Evolutionary conservation across 140 eudicot genomes (phyloP).

Genomic region (Anethum foeniculum): DNA sequence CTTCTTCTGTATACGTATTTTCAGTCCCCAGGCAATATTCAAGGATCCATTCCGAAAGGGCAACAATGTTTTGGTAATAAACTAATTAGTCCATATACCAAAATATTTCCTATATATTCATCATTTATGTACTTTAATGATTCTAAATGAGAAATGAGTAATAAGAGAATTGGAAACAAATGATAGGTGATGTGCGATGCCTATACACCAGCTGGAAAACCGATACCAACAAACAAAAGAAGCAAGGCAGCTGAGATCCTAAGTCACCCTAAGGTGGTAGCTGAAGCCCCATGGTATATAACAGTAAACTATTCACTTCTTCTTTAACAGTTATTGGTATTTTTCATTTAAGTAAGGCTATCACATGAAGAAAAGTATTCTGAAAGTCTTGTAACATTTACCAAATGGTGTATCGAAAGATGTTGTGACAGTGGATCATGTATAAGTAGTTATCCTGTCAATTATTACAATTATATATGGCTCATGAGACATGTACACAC

Average conservation of each 20-base stretch:
- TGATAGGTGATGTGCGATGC: slow-evolving; percentile 11
- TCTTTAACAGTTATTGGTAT: not conserved
- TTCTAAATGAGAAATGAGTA: not conserved
- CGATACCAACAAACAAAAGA: slow-evolving; percentile 2
- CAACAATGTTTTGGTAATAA: not conserved
- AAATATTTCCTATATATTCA: not conserved
- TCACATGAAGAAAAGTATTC: not conserved
- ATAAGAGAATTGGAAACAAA: not conserved
- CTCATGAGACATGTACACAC: not conserved
- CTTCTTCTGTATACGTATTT: no score
- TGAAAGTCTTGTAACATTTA: not conserved
- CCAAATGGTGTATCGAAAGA: not conserved
- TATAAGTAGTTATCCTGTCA: not conserved
- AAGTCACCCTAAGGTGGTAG: slow-evolving; percentile 4
- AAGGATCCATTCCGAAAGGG: slow-evolving; percentile 6
- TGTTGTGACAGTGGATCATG: not conserved
- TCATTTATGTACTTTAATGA: not conserved
- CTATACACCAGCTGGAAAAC: slow-evolving; percentile 1
- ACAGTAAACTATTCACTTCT: not conserved
- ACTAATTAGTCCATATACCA: not conserved
- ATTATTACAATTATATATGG: not conserved
- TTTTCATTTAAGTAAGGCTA: not conserved
- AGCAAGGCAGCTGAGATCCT: not conserved
- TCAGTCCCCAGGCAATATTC: slow-evolving; percentile 11
- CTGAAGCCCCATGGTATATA: slow-evolving; percentile 9